phyloP scores from a whole-genome alignment of 2,329 filamentous ascomycete genomes.

The Ambrosiella cleistominuta region DNA sequence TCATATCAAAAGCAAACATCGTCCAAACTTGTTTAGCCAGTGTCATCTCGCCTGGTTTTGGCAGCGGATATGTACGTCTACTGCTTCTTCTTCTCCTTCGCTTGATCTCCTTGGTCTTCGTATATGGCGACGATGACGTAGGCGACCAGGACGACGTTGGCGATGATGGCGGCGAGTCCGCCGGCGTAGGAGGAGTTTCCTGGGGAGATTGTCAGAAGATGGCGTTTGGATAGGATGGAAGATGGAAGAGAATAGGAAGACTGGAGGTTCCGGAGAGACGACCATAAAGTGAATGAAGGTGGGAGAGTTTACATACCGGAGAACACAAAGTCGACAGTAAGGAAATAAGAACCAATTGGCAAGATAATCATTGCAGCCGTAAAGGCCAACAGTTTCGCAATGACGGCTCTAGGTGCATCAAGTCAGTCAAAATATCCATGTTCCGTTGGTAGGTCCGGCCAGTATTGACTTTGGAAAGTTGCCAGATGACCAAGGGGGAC shows the following conservation, averaged over 20 bases:
- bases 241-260: background rate
- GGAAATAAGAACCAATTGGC: conserved; percentile 79
- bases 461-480: background rate
- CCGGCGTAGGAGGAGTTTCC: conserved; percentile 82
- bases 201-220: conserved; percentile 20
- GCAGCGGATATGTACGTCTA: conserved; percentile 15
- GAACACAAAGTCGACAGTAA: conserved; percentile 61
- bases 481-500: conserved; percentile 7
- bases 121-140: conserved; percentile 85
- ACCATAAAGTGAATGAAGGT: background rate
- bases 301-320: conserved; percentile 36
- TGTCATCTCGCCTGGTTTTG: no score
- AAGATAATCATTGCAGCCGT: conserved; percentile 78
- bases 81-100: conserved; percentile 32
- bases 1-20: no score
- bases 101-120: conserved; percentile 47
- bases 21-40: no score
- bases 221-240: no score
- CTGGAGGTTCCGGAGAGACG: background rate
- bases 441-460: background rate
- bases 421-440: background rate
- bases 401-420: conserved; percentile 47
- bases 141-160: conserved; percentile 77
- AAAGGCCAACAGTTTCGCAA: conserved; percentile 77
- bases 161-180: conserved; percentile 68